Base-by-base conservation (phyloP, 371 early-diverging fungal genomes). In the Catenaria anguillulae region DNA sequence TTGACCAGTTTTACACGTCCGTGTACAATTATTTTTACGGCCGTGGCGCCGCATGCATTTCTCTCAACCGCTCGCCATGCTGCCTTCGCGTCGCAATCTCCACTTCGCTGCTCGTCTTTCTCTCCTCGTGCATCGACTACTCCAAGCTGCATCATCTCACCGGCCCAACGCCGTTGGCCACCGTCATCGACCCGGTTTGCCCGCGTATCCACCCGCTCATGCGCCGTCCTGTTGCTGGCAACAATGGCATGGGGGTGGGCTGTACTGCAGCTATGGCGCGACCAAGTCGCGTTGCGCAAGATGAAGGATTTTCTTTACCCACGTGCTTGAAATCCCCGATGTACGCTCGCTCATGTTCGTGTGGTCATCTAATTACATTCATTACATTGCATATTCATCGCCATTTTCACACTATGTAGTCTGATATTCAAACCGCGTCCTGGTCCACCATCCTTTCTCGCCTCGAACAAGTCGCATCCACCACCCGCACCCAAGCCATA, bases 101-200 rank as follows among this genome's bases (percentile, higher is more conserved):
- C 26, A 83, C 93, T 55, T 67, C 69, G 42, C 90, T 95, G 70
- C 79, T 91, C 19, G 87, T 87, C 0, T 96, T 96, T 71, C 71
- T 93, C 29, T 69, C 87, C 55, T 83, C 85, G 6, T 96, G 98
- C 73, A 76, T 97, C 42, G 87, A 96, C 70, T 89, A 92, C 88
- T 5, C 81, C 89, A 56, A 92, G 90, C 65, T 61, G 78, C 26
- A 71, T 74, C 65, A 70, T 61, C 78, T 70, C 69, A 48, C 21
- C 48, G 55, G 6, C 12, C 36, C 50, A 26, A n/a, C 40, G 1
- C 23, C 24, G 33, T 2, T 56, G 45, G 24, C 46, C 34, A 52
- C 66, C 64, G 31, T 33, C 62, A 52, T 64, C 67, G 21, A 54
- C 33, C n/a, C 5, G 37, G 26, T 48, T 21, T 65, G 33, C 33